Evolutionary conservation across 768 basidiomycete species (phyloP), one percentile per base, ranked within the genome.

Genomic region (Psilocybe tampanensis): DNA sequence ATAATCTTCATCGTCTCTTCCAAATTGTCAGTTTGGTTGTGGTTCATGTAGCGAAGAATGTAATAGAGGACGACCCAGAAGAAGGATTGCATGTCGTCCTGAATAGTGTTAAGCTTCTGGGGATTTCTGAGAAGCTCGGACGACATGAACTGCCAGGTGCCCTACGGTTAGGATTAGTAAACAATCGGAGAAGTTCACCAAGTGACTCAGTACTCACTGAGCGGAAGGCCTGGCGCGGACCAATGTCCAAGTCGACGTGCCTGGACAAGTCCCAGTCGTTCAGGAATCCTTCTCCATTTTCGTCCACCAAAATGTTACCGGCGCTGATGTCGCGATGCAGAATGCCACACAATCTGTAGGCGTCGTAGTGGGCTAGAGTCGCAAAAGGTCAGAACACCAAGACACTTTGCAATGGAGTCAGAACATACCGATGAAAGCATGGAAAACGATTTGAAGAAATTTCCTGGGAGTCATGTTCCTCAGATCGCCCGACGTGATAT

Each of bases 401-500:
- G 33, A 32, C 2, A 9, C 29, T 5, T 33, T 11, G 23, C 6
- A 13, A 39, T 39, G 26, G 15, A 29, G 8, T 5, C 18, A n/a
- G 13, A 49, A 15, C 24, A 26, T 18, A 49, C 47, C 47, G 18
- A 32, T 8, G 7, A 49, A 17, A 2, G 47, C 47, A 21, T 29
- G 8, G 17, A n/a, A 15, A 18, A 49, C 13, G 24, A 17, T 24
- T 13, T 26, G 17, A 17, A 49, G 9, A 26, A 49, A 29, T 33
- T 33, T 24, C 19, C 21, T 49, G 2, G 47, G n/a, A 3, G 24
- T 5, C 29, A 15, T 39, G 36, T 39, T 39, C 6, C n/a, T 3
- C 36, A 39, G 56, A 57, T 8, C 21, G 67, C 0, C 29, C 45
- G 44, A 15, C 70, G 54, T 39, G 3, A 39, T 39, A 24, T 23